A percentile compares a stretch with the other conserved stretches of the same genome.
These are phyloP conservation scores for Salmacisia buchloeana DNA, from an alignment of 1,284 basidiomycete species.

Conservation along the genomic window DNA sequence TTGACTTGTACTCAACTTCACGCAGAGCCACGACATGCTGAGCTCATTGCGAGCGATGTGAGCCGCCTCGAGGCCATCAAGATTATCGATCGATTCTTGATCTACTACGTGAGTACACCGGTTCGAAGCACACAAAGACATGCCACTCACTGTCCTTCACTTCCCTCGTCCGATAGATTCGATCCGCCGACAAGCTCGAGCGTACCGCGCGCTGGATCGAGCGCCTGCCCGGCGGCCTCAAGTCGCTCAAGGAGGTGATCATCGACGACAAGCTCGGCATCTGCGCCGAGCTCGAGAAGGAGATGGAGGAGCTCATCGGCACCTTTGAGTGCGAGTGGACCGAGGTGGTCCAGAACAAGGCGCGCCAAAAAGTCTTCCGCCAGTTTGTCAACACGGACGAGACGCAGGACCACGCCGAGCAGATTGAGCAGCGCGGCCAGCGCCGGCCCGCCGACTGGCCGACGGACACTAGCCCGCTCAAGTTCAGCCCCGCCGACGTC, in stretches of 20 bases:
- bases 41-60: constrained; percentile 55
- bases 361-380: constrained; percentile 59
- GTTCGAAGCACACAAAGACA: not conserved
- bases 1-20: not conserved
- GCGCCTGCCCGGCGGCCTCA: constrained; percentile 64
- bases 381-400: constrained; percentile 68
- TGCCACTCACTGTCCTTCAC: not conserved
- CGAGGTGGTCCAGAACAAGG: constrained; percentile 60
- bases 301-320: constrained; percentile 64
- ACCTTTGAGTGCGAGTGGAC: constrained; percentile 71
- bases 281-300: constrained; percentile 65
- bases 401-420: constrained; percentile 57
- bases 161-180: constrained; percentile 61
- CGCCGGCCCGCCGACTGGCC: constrained; percentile 67
- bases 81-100: constrained; percentile 66
- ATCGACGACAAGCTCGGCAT: constrained; percentile 72
- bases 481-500: constrained; percentile 54
- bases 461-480: constrained; percentile 57
- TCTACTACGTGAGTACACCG: constrained; percentile 20
- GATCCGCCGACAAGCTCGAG: constrained; percentile 59
- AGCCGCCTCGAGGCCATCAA: constrained; percentile 53
- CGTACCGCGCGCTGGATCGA: constrained; percentile 75
- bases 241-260: constrained; percentile 63
- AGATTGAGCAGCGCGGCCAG: constrained; percentile 64
- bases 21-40: constrained; percentile 58